A percentile compares a stretch with the other conserved stretches of the same genome.
Conservation (phyloP, 1,284 basidiomycete species). For the Rhodotorula sp. region DNA sequence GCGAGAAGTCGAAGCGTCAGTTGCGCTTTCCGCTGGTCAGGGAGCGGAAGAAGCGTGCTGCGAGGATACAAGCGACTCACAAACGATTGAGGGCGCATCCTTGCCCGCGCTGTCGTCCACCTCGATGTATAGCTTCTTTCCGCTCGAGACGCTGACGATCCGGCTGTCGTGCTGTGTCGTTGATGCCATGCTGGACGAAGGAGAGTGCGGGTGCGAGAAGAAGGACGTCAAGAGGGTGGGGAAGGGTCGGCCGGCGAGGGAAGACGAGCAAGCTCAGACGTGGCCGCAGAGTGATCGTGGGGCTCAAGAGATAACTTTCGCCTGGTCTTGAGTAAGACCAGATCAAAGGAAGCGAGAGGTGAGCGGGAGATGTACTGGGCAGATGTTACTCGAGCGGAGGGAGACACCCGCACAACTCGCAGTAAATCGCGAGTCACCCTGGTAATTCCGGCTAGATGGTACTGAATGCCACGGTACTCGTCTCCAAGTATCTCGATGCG, state of each 20-base stretch:
- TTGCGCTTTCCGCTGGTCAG: neutral
- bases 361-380: too few relatives aligned
- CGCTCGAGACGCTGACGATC: slow-evolving; percentile 7
- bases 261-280: neutral
- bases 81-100: slow-evolving; percentile 19
- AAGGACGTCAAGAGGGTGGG: neutral
- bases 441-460: neutral
- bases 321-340: neutral
- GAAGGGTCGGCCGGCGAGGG: too few relatives aligned
- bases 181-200: neutral
- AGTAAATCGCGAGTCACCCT: neutral
- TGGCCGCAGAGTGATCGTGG: neutral
- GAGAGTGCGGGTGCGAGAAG: neutral
- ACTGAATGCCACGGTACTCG: too few relatives aligned
- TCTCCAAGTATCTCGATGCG: neutral
- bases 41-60: neutral
- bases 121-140: slow-evolving; percentile 31
- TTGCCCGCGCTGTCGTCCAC: neutral
- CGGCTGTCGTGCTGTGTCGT: slow-evolving; percentile 4
- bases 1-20: neutral
- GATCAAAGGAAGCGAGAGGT: neutral
- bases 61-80: slow-evolving; percentile 5
- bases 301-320: neutral
- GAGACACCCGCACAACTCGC: too few relatives aligned
- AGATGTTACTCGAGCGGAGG: too few relatives aligned